Evolutionary conservation across 148 eudicot genomes (phyloP).

Genomic region (Fagopyrum tataricum): DNA sequence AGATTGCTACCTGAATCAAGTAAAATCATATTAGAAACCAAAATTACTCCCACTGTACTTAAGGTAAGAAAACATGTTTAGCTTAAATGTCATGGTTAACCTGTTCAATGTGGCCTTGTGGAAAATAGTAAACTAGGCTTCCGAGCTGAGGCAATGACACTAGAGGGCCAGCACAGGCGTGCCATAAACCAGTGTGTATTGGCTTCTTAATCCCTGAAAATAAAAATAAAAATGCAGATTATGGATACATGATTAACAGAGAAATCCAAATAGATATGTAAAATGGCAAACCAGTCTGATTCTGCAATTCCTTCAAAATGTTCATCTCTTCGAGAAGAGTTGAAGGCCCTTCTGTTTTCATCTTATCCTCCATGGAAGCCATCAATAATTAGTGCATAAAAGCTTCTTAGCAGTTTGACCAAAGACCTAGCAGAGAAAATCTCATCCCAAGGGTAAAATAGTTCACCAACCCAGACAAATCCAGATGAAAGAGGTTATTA

Average conservation of each 20-base stretch:
- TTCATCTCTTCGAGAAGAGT: constrained; percentile 71
- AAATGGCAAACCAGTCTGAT: constrained; percentile 52
- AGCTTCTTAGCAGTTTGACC: background rate
- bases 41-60: no score
- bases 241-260: background rate
- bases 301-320: constrained; percentile 73
- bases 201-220: constrained; percentile 45
- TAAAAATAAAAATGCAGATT: background rate
- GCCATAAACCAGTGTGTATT: constrained; percentile 84
- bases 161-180: constrained; percentile 97
- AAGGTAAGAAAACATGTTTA: no score
- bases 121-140: constrained; percentile 90
- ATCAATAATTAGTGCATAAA: constrained; percentile 22
- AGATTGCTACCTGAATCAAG: constrained; percentile 64
- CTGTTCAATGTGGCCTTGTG: constrained; percentile 99
- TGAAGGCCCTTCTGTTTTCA: constrained; percentile 30
- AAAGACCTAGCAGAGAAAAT: constrained; percentile 10
- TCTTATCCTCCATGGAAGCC: constrained; percentile 28
- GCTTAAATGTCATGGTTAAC: constrained; percentile 28
- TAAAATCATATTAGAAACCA: background rate
- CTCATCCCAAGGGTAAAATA: background rate
- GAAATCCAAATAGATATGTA: background rate
- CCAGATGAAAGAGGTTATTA: background rate
- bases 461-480: constrained; percentile 12
- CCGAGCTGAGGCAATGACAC: constrained; percentile 88